Percentiles rank a stretch among this genome's conserved stretches.
Evolutionary conservation across 139 green algal genomes (phyloP).

Genomic region (Chlorella sp.): DNA sequence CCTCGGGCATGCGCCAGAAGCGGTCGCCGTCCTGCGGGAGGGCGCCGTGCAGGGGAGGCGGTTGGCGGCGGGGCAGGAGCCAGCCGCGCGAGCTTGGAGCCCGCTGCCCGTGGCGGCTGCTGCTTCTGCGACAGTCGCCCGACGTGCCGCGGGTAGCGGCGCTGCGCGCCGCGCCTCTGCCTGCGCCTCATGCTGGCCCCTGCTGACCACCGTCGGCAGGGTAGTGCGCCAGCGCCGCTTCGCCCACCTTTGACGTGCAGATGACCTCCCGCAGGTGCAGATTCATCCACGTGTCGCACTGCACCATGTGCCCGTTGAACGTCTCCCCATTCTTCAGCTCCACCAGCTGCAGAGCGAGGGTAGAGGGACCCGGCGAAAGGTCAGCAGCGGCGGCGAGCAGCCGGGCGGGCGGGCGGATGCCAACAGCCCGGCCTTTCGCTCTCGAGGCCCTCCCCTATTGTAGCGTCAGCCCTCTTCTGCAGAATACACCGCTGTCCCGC

Average conservation of each 20-base stretch:
- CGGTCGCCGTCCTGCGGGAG: slow-evolving; percentile 85
- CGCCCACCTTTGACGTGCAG: slow-evolving; percentile 89
- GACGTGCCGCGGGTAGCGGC: too few relatives aligned
- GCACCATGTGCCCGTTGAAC: slow-evolving; percentile 97
- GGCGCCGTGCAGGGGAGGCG: not conserved
- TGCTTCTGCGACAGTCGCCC: too few relatives aligned
- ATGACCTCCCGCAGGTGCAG: slow-evolving; percentile 97
- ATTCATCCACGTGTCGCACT: slow-evolving; percentile 99
- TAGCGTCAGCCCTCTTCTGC: too few relatives aligned
- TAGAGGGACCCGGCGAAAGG: not conserved
- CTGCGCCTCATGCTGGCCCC: too few relatives aligned
- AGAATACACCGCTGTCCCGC: too few relatives aligned
- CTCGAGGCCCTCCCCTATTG: too few relatives aligned
- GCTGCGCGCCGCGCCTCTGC: too few relatives aligned
- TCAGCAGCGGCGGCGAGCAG: not conserved
- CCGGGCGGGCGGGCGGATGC: not conserved
- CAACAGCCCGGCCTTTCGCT: too few relatives aligned
- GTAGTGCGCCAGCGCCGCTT: not conserved
- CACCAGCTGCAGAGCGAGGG: slow-evolving; percentile 76
- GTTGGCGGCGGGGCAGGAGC: not conserved
- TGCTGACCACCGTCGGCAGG: too few relatives aligned
- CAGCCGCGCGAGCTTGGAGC: not conserved
- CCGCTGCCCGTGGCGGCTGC: too few relatives aligned
- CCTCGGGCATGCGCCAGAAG: slow-evolving; percentile 96
- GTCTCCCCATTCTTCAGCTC: slow-evolving; percentile 99